Evolutionary conservation across 306 rosid genomes (phyloP), one percentile per base, ranked within the genome.

Genomic region (Dalbergia cochinchinensis): DNA sequence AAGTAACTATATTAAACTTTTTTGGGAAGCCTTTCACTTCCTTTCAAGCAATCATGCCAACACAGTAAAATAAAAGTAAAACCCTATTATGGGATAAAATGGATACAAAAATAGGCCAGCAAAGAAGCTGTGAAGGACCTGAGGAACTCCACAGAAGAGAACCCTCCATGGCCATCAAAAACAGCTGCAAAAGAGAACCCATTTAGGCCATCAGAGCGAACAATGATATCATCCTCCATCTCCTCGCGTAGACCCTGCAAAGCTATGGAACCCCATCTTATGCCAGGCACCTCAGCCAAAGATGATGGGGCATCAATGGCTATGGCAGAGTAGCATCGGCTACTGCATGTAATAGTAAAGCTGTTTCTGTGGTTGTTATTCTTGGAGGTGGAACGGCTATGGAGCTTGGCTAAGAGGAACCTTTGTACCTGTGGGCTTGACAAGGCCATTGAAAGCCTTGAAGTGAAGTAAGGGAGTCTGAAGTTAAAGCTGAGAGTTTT

Each of bases 151-250:
- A 87, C 98, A 0, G 99, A 93, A 55, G 94, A 82, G 78, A 83
- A 82, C 14, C 99, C 99, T 42, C 95, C 99, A 76, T 96, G 99
- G 64, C 99, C 99, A 80, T 96, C 99, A 60, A 93, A 91, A 7
- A 96, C 99, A 58, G 97, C 98, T 1, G 99, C 99, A 34, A 96
- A 96, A 39, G 91, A 89, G 83, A 85, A 96, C 42, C 93, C 92
- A 0, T 85, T 77, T 61, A 91, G 88, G 58, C 85, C 89, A 82
- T 84, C 89, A 0, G 97, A 85, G 18, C 93, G 83, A 18, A 96
- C 82, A 77, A 93, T 41, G 44, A 88, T 84, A 35, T 54, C 97
- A 71, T 95, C 99, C 69, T 95, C 99, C 99, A 95, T 96, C 85
- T 96, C 98, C 54, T 90, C 96, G 3, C 99, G 84, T 16, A 82